phyloP scores from a whole-genome alignment of 169 alveolate genomes.

The Plasmodium fragile region DNA sequence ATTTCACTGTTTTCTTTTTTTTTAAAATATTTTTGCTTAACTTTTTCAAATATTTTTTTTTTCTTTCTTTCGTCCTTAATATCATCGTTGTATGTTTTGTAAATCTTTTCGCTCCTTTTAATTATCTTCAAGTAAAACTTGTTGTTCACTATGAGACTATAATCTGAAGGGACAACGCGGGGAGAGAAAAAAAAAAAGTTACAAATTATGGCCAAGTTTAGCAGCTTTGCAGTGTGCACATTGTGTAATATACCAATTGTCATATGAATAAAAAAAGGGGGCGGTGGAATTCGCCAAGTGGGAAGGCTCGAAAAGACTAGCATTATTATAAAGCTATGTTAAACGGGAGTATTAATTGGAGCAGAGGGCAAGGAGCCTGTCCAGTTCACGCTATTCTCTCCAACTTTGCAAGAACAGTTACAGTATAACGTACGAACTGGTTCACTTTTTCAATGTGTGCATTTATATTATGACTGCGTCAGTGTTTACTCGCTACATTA shows the following conservation, averaged over 20 bases:
- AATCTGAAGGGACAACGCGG: slow-evolving; percentile 16
- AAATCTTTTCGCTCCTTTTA: slow-evolving; percentile 57
- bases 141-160: slow-evolving; percentile 36
- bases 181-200: not conserved
- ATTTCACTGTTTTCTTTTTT: not conserved
- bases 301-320: not conserved
- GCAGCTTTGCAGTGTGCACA: not conserved
- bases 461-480: not conserved
- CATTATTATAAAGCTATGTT: not conserved
- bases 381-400: not conserved
- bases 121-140: slow-evolving; percentile 61
- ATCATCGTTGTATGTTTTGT: slow-evolving; percentile 18
- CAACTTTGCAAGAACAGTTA: not conserved
- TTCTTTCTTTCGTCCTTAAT: slow-evolving; percentile 43
- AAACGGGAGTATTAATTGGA: not conserved
- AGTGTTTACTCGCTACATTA: not conserved
- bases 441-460: not conserved
- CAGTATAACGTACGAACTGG: not conserved
- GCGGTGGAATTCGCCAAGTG: not conserved
- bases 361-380: not conserved
- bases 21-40: slow-evolving; percentile 34
- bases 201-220: not conserved
- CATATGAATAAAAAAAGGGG: not conserved
- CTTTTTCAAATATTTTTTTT: slow-evolving; percentile 28
- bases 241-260: not conserved